Conservation (phyloP, 169 alveolate species). For the Toxoplasma gondii region DNA sequence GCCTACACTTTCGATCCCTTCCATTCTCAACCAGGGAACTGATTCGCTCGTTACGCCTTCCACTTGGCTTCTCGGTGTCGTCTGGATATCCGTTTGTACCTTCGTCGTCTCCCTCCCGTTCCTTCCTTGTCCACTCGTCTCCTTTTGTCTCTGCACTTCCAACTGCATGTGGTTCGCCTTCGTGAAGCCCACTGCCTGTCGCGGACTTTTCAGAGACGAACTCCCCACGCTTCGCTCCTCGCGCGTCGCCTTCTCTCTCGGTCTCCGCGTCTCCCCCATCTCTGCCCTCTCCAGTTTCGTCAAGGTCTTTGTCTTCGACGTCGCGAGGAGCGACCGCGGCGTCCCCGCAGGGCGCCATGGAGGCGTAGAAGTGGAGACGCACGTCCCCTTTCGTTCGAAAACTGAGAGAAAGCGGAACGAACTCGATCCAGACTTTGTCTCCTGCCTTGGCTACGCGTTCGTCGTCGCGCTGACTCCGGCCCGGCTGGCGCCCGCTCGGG, state of each 20-base stretch:
- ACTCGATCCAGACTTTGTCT: background rate
- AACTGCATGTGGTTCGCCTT: too few relatives aligned
- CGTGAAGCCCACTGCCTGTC: too few relatives aligned
- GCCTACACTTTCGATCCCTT: background rate
- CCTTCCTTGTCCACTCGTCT: background rate
- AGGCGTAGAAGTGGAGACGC: slow-evolving; percentile 7
- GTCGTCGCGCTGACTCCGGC: background rate
- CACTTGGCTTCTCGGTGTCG: background rate
- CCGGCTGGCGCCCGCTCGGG: too few relatives aligned
- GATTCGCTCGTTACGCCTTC: background rate
- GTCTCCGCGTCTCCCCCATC: background rate
- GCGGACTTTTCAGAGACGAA: too few relatives aligned
- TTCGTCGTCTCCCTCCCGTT: background rate
- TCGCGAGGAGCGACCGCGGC: background rate
- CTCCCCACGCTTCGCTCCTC: too few relatives aligned
- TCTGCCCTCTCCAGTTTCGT: background rate
- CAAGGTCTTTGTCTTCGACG: background rate
- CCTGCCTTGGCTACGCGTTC: background rate
- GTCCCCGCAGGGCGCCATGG: slow-evolving; percentile 15
- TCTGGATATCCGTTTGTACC: background rate
- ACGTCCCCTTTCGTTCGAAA: background rate
- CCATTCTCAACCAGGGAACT: background rate
- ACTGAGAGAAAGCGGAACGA: background rate
- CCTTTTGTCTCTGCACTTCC: too few relatives aligned
- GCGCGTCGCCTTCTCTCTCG: background rate